Conservation (phyloP, 345 rosid genomes). For the Moringa oleifera region DNA sequence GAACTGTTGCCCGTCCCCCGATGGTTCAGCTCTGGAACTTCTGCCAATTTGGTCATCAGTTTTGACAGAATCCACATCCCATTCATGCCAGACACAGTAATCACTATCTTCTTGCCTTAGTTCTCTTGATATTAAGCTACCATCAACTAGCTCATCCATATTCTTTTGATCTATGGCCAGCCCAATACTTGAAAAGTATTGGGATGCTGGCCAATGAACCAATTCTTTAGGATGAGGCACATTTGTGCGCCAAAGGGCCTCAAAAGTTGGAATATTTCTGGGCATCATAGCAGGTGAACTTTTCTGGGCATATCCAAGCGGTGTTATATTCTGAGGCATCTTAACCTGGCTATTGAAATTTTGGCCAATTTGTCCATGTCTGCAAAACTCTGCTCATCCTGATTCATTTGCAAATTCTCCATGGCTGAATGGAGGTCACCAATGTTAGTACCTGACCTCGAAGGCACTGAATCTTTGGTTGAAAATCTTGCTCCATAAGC, state of each 20-base stretch:
- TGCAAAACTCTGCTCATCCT: constrained; percentile 18
- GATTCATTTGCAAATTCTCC: constrained; percentile 14
- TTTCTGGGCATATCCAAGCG: constrained; percentile 12
- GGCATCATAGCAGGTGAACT: constrained; percentile 8
- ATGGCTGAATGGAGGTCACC: constrained; percentile 1
- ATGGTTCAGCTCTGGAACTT: neutral
- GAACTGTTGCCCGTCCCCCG: constrained; percentile 5
- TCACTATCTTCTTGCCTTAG: constrained; percentile 6
- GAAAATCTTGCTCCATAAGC: constrained; percentile 5
- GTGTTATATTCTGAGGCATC: constrained; percentile 10
- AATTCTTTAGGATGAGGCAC: constrained; percentile 14
- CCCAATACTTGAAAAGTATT: constrained; percentile 9
- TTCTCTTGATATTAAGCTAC: constrained; percentile 5
- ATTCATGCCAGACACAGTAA: constrained; percentile 7
- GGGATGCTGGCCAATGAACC: constrained; percentile 2
- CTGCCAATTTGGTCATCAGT: constrained; percentile 4
- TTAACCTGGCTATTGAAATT: constrained; percentile 12
- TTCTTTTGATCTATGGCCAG: constrained; percentile 11
- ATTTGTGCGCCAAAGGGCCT: constrained; percentile 5
- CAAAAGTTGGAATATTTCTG: constrained; percentile 3
- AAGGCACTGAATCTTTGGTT: neutral
- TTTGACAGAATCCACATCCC: constrained; percentile 2
- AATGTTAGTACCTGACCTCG: neutral
- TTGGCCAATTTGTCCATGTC: constrained; percentile 10
- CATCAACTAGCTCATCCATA: neutral